These are phyloP conservation scores for Limnomonas spitsbergensis DNA, from an alignment of 139 green algal genomes.

Conservation along the genomic window DNA sequence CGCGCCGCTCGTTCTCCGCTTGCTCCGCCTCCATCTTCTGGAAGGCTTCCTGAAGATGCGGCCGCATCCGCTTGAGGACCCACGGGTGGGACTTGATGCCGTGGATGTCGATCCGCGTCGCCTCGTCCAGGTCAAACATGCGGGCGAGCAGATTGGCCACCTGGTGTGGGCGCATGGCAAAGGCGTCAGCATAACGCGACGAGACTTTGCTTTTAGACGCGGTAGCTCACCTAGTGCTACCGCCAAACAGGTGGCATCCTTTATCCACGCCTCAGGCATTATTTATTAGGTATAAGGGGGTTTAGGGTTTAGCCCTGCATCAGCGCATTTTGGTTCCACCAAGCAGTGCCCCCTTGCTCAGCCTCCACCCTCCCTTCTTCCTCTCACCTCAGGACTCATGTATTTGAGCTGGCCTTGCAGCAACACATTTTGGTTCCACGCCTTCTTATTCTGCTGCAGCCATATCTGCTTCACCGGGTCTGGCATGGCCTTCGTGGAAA, in stretches of 20 bases:
- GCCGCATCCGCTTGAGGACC: slow-evolving; percentile 29
- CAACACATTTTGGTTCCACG: slow-evolving; percentile 22
- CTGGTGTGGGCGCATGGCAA: too few species aligned
- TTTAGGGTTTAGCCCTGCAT: too few species aligned
- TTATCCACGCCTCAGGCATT: too few species aligned
- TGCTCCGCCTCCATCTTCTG: not conserved
- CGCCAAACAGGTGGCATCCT: too few species aligned
- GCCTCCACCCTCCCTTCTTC: too few species aligned
- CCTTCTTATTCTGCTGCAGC: slow-evolving; percentile 21
- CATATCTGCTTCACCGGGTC: slow-evolving; percentile 39
- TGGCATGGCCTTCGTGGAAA: slow-evolving; percentile 20
- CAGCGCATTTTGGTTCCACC: too few species aligned
- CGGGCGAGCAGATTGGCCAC: slow-evolving; percentile 38
- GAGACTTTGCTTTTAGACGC: slow-evolving; percentile 18
- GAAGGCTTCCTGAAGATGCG: not conserved
- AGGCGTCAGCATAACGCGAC: too few species aligned
- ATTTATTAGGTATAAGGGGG: too few species aligned
- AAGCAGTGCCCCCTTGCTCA: too few species aligned
- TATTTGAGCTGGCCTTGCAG: slow-evolving; percentile 25
- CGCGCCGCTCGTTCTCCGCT: not conserved
- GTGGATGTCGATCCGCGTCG: slow-evolving; percentile 18
- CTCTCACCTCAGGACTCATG: slow-evolving; percentile 26
- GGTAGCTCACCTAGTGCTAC: slow-evolving; percentile 10
- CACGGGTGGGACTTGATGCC: slow-evolving; percentile 5
- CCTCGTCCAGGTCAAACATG: slow-evolving; percentile 57